Base-by-base conservation (phyloP, 306 rosid genomes). In the Quercus variabilis region DNA sequence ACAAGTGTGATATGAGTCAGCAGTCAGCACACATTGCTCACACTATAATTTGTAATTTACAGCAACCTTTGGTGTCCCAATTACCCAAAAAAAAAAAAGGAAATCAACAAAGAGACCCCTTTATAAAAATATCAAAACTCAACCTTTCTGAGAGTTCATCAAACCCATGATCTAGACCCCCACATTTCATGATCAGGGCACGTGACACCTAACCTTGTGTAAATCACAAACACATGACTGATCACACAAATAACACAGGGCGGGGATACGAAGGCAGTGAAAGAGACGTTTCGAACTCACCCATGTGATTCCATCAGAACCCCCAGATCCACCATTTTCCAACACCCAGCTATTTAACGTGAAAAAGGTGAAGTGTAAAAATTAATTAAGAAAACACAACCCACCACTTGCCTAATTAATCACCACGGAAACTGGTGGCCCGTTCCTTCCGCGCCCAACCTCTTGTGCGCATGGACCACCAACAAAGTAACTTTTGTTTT, bases 161-260 rank as follows among this genome's bases (percentile, higher is more conserved):
- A 5, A 55, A 30, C 33, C 6, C 58, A 77, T 86, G 85, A 73
- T 78, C 52, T 62, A 46, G 83, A 52, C 26, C 85, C 86, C 92
- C 86, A 83, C 77, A 84, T 83, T 92, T 87, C 82, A 80, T 83
- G 95, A 85, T 57, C 78, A 56, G 5, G 83, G 84, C 95, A 92
- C 93, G 91, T 89, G 93, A 86, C 54, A 76, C 57, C 60, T 65
- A 85, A 62, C 76, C 14, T 5, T 20, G 33, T 28, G n/a, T 62
- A 77, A 57, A 12, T 78, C 55, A 35, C 46, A 28, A 65, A 18
- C 81, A 71, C 76, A 70, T 43, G 74, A 28, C 28, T 31, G 14
- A 58, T 58, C 17, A 58, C 63, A 19, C 63, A 57, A 41, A 41
- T 41, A 7, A 41, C 46, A 41, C 46, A 41, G 11, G 2, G 8